Conservation (phyloP, 2,329 filamentous ascomycete genomes). For the Chrysoporthe puriensis region DNA sequence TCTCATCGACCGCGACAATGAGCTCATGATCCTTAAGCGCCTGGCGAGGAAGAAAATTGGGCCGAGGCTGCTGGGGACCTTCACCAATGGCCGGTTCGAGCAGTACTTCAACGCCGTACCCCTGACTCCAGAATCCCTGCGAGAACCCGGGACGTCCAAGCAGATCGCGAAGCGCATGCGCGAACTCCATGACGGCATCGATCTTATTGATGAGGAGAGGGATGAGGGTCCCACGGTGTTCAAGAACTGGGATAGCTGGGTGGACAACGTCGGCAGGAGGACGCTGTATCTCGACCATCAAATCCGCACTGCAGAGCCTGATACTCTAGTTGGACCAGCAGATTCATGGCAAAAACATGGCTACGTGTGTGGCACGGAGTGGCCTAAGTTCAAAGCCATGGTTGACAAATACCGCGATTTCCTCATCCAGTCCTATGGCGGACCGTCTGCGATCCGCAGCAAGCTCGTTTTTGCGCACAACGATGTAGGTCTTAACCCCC, state of each 20-base stretch:
- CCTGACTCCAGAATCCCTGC: slow-evolving; percentile 75
- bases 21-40: slow-evolving; percentile 82
- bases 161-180: slow-evolving; percentile 98
- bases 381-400: slow-evolving; percentile 74
- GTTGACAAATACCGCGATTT: slow-evolving; percentile 78
- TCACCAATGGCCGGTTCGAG: slow-evolving; percentile 93
- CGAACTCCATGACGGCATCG: slow-evolving; percentile 91
- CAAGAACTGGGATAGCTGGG: slow-evolving; percentile 95
- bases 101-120: slow-evolving; percentile 88
- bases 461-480: slow-evolving; percentile 95
- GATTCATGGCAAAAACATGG: slow-evolving; percentile 70
- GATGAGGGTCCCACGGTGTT: slow-evolving; percentile 81
- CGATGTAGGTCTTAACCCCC: slow-evolving; percentile 66
- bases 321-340: slow-evolving; percentile 31
- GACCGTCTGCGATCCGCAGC: slow-evolving; percentile 66
- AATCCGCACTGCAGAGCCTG: slow-evolving; percentile 31
- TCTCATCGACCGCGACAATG: slow-evolving; percentile 89
- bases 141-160: slow-evolving; percentile 79
- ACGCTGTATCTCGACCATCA: slow-evolving; percentile 56
- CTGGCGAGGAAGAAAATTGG: slow-evolving; percentile 92
- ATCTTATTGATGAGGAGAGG: slow-evolving; percentile 77
- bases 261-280: slow-evolving; percentile 65
- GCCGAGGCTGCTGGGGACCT: slow-evolving; percentile 86
- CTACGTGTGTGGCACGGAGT: slow-evolving; percentile 81
- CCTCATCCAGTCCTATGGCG: slow-evolving; percentile 74